Percentiles rank a stretch among this genome's conserved stretches.
Evolutionary conservation across 768 basidiomycete species (phyloP).

Genomic region (Podaxis mareebaensis): DNA sequence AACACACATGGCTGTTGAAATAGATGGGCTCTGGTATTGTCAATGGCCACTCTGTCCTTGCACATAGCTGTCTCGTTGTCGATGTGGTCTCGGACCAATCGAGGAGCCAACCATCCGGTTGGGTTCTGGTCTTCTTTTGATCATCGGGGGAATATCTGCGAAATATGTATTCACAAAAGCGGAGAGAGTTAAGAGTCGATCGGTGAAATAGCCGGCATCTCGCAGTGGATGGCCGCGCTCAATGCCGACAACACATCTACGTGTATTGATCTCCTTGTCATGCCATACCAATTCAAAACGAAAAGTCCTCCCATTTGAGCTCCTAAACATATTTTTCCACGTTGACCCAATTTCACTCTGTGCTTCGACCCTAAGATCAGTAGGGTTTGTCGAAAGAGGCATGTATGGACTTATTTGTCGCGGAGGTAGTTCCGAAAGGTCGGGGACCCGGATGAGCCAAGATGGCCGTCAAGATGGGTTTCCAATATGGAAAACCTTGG

Average conservation of each 20-base stretch:
- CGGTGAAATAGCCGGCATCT: conserved; percentile 8
- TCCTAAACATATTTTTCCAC: conserved; percentile 12
- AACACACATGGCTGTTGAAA: too few relatives aligned
- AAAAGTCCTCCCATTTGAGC: not conserved
- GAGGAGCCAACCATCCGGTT: not conserved
- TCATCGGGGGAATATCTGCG: conserved; percentile 12
- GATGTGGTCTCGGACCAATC: conserved; percentile 2
- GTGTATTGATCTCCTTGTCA: conserved; percentile 1
- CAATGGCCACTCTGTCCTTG: not conserved
- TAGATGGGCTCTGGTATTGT: not conserved
- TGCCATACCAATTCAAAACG: conserved; percentile 8
- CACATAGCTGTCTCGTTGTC: not conserved
- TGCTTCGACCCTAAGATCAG: conserved; percentile 33
- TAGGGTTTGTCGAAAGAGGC: conserved; percentile 16
- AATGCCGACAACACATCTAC: conserved; percentile 9
- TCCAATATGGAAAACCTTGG: conserved; percentile 32
- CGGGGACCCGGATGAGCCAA: conserved; percentile 24
- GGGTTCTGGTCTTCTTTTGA: conserved; percentile 6
- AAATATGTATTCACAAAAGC: not conserved
- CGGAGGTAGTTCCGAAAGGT: conserved; percentile 39
- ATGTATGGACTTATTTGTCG: conserved; percentile 30
- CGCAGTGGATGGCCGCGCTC: conserved; percentile 5
- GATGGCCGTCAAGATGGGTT: conserved; percentile 32
- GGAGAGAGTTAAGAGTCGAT: not conserved
- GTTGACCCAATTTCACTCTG: conserved; percentile 23